Conservation (phyloP, 2,329 filamentous ascomycete species). For the Peltaster fructicola region DNA sequence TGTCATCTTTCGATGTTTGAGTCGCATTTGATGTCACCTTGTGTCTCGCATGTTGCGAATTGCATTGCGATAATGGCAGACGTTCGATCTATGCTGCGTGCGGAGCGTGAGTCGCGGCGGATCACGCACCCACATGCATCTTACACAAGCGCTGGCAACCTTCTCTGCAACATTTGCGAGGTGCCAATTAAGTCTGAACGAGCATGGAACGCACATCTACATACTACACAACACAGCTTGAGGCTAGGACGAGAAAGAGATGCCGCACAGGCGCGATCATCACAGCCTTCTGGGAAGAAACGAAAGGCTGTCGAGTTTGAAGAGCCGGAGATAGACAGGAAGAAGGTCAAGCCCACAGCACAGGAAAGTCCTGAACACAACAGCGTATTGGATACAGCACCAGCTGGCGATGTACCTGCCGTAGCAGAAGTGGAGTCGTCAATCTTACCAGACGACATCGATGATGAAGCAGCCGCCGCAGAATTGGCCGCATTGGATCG, state of each 20-base stretch:
- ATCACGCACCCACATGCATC: slow-evolving; percentile 52
- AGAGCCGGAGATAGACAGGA: slow-evolving; percentile 7
- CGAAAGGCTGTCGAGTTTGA: slow-evolving; percentile 27
- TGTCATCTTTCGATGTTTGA: too few species aligned
- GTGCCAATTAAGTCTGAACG: slow-evolving; percentile 46
- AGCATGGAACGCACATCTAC: slow-evolving; percentile 46
- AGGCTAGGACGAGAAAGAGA: slow-evolving; percentile 14
- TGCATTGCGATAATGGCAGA: too few species aligned
- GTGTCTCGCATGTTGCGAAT: too few species aligned
- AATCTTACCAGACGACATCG: too few species aligned
- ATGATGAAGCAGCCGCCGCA: too few species aligned
- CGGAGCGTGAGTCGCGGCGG: slow-evolving; percentile 56
- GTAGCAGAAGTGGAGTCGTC: slow-evolving; percentile 4
- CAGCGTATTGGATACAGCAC: too few species aligned
- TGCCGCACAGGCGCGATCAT: slow-evolving; percentile 15
- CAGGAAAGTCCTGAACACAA: too few species aligned
- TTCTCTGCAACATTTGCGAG: slow-evolving; percentile 50
- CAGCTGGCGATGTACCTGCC: slow-evolving; percentile 1
- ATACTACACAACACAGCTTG: slow-evolving; percentile 32
- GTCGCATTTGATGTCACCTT: too few species aligned
- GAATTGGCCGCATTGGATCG: slow-evolving; percentile 62
- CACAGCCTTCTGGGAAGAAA: slow-evolving; percentile 28
- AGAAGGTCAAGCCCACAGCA: slow-evolving; percentile 8
- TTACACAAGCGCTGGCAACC: slow-evolving; percentile 50
- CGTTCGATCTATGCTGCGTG: slow-evolving; percentile 60